Base-by-base conservation (phyloP, 2,329 filamentous ascomycete species). In the Aspergillus novofumigatus region DNA sequence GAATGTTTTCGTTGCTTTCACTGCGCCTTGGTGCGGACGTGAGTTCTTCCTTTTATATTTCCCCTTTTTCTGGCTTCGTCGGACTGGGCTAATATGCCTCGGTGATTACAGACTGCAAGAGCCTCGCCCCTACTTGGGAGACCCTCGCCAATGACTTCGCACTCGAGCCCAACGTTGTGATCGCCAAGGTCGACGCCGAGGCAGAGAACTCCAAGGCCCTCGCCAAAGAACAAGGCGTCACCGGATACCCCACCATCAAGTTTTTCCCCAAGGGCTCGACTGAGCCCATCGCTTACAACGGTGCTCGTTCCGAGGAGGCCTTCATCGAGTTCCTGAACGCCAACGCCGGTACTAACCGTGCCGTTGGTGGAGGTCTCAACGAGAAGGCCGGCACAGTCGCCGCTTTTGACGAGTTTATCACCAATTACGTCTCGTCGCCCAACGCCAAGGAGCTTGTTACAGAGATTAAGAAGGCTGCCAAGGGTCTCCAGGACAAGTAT, bases 11-110 rank as follows among this genome's bases (percentile, higher is more conserved):
- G 92, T 99, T 72, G 92, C 95, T 49, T 99, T 99, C 77, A 99
- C 95, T 66, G 93, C 94, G 53, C 92, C 94, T 53, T 97, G 93
- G 94, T 99, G 94, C 78, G 93, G 93, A 75, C 93, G 94, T 97
- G 85, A 78, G 92, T 89, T 65, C 51, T 57, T 11, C 51, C 26
- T 51, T 25, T 35, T 60, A 25, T 47, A 20, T 47, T 25, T 53
- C 44, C 32, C n/a, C 21, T 38, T 28, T 57, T 50, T 52, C 56
- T 14, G 58, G 41, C 56, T 52, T 53, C 32, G 17, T 48, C 20
- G 11, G 44, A 51, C 48, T 29, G 28, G 56, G 14, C 32, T 62
- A 59, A 62, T 38, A 29, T 26, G 11, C 44, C 35, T n/a, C 44
- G 29, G 53, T 61, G 63, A 57, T 62, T 58, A 49, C 72, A 97